These are phyloP conservation scores for Gynochthodes officinalis DNA, from an alignment of 257 asterid genomes.

Conservation along the genomic window DNA sequence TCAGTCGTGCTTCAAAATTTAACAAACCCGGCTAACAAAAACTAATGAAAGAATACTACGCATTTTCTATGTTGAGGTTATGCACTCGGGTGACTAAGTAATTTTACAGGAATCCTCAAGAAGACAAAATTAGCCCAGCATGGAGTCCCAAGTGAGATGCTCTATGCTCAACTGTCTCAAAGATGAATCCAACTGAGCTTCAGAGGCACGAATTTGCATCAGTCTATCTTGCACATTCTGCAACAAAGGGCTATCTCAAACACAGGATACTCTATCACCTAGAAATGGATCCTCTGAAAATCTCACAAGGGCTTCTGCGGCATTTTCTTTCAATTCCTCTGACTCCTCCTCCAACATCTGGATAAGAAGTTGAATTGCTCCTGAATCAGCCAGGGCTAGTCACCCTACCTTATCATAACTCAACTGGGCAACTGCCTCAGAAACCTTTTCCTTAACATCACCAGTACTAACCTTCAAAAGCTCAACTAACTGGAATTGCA, in stretches of 20 bases:
- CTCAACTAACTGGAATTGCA: slow-evolving; percentile 41
- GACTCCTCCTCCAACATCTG: slow-evolving; percentile 38
- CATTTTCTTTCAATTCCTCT: slow-evolving; percentile 46
- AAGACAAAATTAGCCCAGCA: slow-evolving; percentile 11
- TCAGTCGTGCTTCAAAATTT: too few species aligned
- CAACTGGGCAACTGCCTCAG: slow-evolving; percentile 55
- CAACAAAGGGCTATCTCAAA: slow-evolving; percentile 37
- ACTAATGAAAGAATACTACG: too few species aligned
- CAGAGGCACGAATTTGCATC: slow-evolving; percentile 35
- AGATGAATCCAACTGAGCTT: slow-evolving; percentile 29
- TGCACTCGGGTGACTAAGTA: background rate
- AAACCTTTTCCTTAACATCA: slow-evolving; percentile 46
- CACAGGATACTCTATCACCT: slow-evolving; percentile 33
- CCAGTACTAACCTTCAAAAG: slow-evolving; percentile 31
- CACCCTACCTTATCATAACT: slow-evolving; percentile 38
- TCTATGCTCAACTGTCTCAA: slow-evolving; percentile 23
- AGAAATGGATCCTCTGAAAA: slow-evolving; percentile 45
- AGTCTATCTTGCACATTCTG: slow-evolving; percentile 36
- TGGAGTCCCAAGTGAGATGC: slow-evolving; percentile 25
- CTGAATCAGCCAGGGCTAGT: slow-evolving; percentile 42
- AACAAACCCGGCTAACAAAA: too few species aligned
- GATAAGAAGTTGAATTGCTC: slow-evolving; percentile 42
- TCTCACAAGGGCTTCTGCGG: slow-evolving; percentile 54
- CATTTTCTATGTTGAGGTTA: too few species aligned
- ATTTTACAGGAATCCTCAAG: background rate